Conservation (phyloP, 164 flowering plant species). For the Chimonanthus salicifolius region DNA sequence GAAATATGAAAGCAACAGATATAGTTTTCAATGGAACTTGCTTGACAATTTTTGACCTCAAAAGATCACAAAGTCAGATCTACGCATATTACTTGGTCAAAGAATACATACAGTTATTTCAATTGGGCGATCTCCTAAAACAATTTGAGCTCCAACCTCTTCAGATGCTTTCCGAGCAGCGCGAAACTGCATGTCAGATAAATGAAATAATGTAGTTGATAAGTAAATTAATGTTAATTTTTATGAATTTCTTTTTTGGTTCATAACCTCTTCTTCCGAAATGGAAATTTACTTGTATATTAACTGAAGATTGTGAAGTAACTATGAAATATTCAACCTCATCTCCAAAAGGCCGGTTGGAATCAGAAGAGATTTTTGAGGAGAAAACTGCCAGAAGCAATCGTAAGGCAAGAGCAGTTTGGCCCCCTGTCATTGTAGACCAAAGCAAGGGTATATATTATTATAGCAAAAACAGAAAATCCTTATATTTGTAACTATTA, state of each 20-base stretch:
- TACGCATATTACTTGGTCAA: not conserved
- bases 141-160: slow-evolving; percentile 86
- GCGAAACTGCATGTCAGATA: slow-evolving; percentile 54
- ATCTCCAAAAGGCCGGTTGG: slow-evolving; percentile 82
- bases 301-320: too few species aligned
- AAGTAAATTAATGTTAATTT: not conserved
- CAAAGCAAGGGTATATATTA: not conserved
- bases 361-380: slow-evolving; percentile 75
- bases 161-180: slow-evolving; percentile 83
- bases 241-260: too few species aligned
- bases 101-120: slow-evolving; percentile 76
- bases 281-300: too few species aligned
- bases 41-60: slow-evolving; percentile 5
- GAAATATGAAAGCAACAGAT: not conserved
- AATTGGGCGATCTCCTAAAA: slow-evolving; percentile 93
- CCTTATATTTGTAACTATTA: too few species aligned
- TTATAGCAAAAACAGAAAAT: not conserved
- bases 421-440: slow-evolving; percentile 55
- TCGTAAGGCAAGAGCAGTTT: slow-evolving; percentile 82
- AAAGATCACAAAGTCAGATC: not conserved
- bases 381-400: slow-evolving; percentile 78
- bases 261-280: too few species aligned
- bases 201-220: not conserved
- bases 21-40: not conserved
- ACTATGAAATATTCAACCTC: slow-evolving; percentile 44